Evolutionary conservation across 192 early-diverging fungal species (phyloP), one percentile per base, ranked within the genome.

Genomic region (Backusella sp.): DNA sequence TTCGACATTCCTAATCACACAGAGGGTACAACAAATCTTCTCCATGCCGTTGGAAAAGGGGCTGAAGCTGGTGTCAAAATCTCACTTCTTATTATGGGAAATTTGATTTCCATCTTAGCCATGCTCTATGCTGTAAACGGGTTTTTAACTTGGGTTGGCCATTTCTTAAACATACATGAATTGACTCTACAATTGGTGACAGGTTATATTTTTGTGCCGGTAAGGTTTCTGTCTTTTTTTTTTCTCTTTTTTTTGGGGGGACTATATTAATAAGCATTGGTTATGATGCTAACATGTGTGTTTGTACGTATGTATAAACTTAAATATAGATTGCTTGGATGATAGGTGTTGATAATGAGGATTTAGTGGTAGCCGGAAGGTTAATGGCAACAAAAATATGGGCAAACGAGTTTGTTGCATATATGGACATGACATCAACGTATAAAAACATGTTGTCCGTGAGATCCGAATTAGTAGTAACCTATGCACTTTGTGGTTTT

Each of bases 341-440:
- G 78, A 82, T 87, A 59, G 86, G 86, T 69, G 79, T 79, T 41
- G 81, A 82, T 32, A 80, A 68, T 56, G 15, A 23, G 12, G 83
- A 87, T 52, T 42, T 87, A 42, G 83, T 90, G 26, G 69, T 68
- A n/a, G 91, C 91, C 15, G 91, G 90, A 62, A 85, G 88, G 70
- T 74, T 95, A 66, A 93, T 84, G 91, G 77, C 80, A 4, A 88
- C 87, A 46, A 95, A 95, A 85, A 88, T 95, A 70, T 82, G 94
- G 79, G 85, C 90, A 68, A 97, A 96, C 84, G 96, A 97, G 88
- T 95, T 97, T 79, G 90, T 91, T 19, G 96, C 92, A 3, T 97
- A 93, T 79, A 36, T 73, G 1, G 39, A 76, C 70, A 36, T 87
- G 37, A 75, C 76, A 3, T 79, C 72, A n/a, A 12, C 44, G 17